phyloP scores from a whole-genome alignment of 495 filamentous ascomycete genomes.

The Hyphodiscus hymeniophilus region DNA sequence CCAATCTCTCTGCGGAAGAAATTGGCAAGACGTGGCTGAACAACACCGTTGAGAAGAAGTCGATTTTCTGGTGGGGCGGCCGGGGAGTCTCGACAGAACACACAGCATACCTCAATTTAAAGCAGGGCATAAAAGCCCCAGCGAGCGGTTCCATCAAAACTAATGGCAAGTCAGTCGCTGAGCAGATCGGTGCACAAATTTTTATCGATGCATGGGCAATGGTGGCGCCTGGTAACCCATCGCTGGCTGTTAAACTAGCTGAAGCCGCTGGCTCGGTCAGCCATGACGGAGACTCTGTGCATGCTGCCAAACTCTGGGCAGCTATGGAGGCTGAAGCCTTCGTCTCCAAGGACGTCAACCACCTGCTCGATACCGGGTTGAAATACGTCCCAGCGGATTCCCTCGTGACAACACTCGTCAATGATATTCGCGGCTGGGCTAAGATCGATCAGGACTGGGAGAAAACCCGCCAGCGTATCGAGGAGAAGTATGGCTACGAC shows the following conservation, averaged over 20 bases:
- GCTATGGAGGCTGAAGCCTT: slow-evolving; percentile 28
- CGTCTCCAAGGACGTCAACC: slow-evolving; percentile 17
- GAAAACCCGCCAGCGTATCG: slow-evolving; percentile 23
- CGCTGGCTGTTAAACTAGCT: slow-evolving; percentile 20
- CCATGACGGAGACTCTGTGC: slow-evolving; percentile 26
- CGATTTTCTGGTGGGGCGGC: slow-evolving; percentile 29
- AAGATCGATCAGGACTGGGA: slow-evolving; percentile 21
- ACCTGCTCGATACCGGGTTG: slow-evolving; percentile 23
- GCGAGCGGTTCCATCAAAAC: slow-evolving; percentile 20
- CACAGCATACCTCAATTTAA: slow-evolving; percentile 26
- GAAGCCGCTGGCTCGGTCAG: slow-evolving; percentile 23
- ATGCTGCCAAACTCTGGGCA: slow-evolving; percentile 27
- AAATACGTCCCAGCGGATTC: slow-evolving; percentile 17
- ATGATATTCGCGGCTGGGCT: slow-evolving; percentile 21
- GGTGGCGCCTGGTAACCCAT: slow-evolving; percentile 19
- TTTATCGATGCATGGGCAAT: slow-evolving; percentile 28
- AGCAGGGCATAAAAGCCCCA: slow-evolving; percentile 22
- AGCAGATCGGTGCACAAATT: slow-evolving; percentile 29
- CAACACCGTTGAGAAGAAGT: slow-evolving; percentile 20
- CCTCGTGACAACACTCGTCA: slow-evolving; percentile 14
- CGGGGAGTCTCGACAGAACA: slow-evolving; percentile 28
- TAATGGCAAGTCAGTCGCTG: slow-evolving; percentile 23
- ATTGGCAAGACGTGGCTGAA: slow-evolving; percentile 28
- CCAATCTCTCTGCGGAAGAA: slow-evolving; percentile 12
- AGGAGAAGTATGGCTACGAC: slow-evolving; percentile 25